phyloP scores from a whole-genome alignment of 2,329 filamentous ascomycete genomes.

The Fusarium sacchari region DNA sequence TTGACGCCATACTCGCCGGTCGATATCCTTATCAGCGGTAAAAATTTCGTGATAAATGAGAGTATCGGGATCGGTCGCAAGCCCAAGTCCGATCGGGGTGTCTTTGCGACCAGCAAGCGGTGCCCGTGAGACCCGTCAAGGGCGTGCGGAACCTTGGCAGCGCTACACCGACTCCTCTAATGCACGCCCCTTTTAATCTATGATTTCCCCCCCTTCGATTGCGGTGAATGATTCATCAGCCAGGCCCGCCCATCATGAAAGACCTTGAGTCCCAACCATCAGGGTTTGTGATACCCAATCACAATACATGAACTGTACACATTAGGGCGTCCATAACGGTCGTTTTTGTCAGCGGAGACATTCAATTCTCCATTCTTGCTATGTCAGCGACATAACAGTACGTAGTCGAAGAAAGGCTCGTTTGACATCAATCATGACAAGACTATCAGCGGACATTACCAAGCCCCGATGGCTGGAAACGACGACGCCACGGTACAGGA shows the following conservation, averaged over 20 bases:
- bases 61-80: constrained; percentile 34
- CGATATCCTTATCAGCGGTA: constrained; percentile 33
- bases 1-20: constrained; percentile 22
- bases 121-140: constrained; percentile 8
- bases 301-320: not conserved
- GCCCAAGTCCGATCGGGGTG: constrained; percentile 27
- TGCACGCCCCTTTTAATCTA: not conserved
- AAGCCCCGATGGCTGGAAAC: constrained; percentile 16
- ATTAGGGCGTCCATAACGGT: constrained; percentile 22
- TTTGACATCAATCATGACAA: constrained; percentile 18
- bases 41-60: constrained; percentile 29
- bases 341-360: constrained; percentile 31
- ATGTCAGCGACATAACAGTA: constrained; percentile 9
- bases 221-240: constrained; percentile 40
- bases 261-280: constrained; percentile 31
- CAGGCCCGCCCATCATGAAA: constrained; percentile 21
- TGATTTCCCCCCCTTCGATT: constrained; percentile 3
- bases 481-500: constrained; percentile 31
- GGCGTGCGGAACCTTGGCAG: not conserved
- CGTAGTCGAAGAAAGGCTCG: not conserved
- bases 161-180: constrained; percentile 5
- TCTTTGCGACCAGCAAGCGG: constrained; percentile 21
- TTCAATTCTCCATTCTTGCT: not conserved
- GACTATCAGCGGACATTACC: constrained; percentile 3
- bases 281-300: constrained; percentile 20